phyloP scores from a whole-genome alignment of 2,329 filamentous ascomycete species.

The Nakataea oryzae region DNA sequence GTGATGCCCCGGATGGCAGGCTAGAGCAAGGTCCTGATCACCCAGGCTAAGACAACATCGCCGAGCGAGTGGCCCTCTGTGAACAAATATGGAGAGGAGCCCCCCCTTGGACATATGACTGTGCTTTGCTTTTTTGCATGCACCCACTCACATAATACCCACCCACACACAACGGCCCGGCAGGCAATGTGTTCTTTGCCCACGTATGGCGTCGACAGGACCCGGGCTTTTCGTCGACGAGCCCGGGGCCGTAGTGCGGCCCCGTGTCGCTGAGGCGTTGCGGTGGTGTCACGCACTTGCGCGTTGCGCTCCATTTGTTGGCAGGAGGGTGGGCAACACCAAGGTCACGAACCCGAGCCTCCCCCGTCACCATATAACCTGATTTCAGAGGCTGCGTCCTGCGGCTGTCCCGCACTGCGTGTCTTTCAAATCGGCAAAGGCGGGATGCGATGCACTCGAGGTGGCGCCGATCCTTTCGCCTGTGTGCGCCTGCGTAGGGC shows the following conservation, averaged over 20 bases:
- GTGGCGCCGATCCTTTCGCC: neutral
- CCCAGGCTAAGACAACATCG: neutral
- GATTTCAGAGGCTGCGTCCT: neutral
- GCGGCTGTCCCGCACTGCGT: neutral
- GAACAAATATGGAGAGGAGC: neutral
- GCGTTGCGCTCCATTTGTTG: neutral
- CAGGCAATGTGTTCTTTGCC: neutral
- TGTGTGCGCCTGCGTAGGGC: neutral
- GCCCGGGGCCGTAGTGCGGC: neutral
- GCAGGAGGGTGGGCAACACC: neutral
- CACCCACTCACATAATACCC: neutral
- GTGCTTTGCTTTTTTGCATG: neutral
- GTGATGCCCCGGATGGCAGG: neutral
- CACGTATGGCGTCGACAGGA: neutral
- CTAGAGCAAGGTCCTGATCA: neutral
- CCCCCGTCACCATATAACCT: neutral
- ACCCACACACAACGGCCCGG: neutral
- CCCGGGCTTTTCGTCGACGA: neutral
- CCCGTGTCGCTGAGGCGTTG: neutral
- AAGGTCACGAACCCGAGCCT: neutral
- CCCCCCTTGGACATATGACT: neutral
- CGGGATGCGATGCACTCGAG: neutral
- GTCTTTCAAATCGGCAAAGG: neutral
- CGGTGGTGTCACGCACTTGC: neutral
- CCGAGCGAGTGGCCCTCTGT: neutral